Base-by-base conservation (phyloP, 2,329 filamentous ascomycete species). In the Amesomyces nigricolor region DNA sequence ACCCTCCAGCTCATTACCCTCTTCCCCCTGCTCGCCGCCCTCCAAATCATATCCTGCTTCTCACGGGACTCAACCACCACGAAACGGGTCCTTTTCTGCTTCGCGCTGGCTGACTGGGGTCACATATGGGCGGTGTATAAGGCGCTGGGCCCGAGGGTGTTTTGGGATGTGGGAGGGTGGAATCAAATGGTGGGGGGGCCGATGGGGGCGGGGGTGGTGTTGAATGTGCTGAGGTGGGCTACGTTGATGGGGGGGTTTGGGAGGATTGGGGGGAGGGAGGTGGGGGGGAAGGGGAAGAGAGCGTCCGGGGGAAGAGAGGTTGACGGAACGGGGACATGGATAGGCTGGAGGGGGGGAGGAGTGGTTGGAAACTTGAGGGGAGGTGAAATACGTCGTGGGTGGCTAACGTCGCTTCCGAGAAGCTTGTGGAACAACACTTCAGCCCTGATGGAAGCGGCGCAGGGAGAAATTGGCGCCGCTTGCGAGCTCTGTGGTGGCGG, bases 81-180 rank as follows among this genome's bases (percentile, higher is more conserved):
- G 8, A 61, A 61, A 7, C 52, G 61, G 52, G 70, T 68, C 42
- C 62, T 70, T 1, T 37, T 63, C 5, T 62, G 58, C 13, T 62
- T 71, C 7, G 64, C 67, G 14, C 42, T 71, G 11, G 68, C 68
- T 3, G 69, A 71, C 56, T 68, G 66, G 51, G 68, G 70, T 3
- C 69, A 71, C 56, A 63, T 71, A 38, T 70, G 64, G 58, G 66
- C 65, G 9, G 59, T 60, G 13, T 71, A 70, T 51, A 50, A 58
- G 13, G 66, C 63, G 11, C 60, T 70, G 1, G 68, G 67, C 1
- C 35, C 54, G 2, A 63, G 67, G 0, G 43, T 64, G 4, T 64
- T 71, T 32, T 63, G 65, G 43, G 45, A 64, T 17, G 29, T 56
- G 6, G 22, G 7, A 1, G 47, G 43, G 38, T 71, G 69, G 68